phyloP scores from a whole-genome alignment of 345 rosid species.

The Toxicodendron radicans region DNA sequence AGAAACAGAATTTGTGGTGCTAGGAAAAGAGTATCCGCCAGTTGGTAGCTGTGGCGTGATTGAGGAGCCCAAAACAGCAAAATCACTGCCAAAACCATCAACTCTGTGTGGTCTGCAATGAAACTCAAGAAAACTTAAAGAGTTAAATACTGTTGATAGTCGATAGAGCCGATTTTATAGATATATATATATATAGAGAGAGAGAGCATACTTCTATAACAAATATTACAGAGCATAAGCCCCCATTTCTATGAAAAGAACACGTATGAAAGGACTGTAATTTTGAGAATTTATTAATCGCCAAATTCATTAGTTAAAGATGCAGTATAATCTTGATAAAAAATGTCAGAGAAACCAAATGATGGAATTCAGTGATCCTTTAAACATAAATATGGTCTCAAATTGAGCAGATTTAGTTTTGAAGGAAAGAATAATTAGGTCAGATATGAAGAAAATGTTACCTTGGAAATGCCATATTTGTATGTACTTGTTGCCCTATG shows the following conservation, averaged over 20 bases:
- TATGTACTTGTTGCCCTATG: conserved; percentile 41
- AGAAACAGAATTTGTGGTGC: conserved; percentile 33
- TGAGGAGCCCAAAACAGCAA: conserved; percentile 20
- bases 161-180: conserved; percentile 3
- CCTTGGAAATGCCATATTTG: conserved; percentile 42
- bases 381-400: not conserved
- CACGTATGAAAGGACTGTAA: not conserved
- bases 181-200: not conserved
- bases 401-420: not conserved
- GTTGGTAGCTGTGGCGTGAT: conserved; percentile 30
- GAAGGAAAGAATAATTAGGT: conserved; percentile 3
- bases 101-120: conserved; percentile 42
- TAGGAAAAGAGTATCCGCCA: conserved; percentile 32
- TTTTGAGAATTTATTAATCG: not conserved
- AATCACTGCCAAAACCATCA: conserved; percentile 28
- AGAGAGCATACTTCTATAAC: too few species aligned
- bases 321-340: not conserved
- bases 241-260: not conserved
- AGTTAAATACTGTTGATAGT: not conserved
- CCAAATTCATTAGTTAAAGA: conserved; percentile 1
- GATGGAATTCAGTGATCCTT: not conserved
- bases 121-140: not conserved
- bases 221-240: not conserved
- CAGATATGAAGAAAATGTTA: conserved; percentile 22
- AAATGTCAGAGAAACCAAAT: not conserved